Conservation (phyloP, 805 yeast genomes). For the Pichia ethanolica region DNA sequence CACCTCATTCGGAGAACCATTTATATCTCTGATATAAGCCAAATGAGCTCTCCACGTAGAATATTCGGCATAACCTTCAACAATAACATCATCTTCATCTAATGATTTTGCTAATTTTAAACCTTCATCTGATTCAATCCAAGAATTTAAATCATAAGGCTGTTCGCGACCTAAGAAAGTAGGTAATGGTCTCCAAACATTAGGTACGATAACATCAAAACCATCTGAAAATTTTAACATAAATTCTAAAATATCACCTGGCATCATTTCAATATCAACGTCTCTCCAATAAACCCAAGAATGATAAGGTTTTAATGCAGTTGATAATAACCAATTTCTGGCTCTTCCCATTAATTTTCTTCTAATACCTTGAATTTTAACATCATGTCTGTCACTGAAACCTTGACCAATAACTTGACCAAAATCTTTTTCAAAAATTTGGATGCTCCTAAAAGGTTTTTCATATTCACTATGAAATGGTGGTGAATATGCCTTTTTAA, state of each 20-base stretch:
- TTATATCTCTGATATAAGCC: conserved; percentile 58
- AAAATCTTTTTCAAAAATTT: conserved; percentile 74
- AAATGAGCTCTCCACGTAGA: conserved; percentile 82
- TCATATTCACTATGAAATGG: conserved; percentile 59
- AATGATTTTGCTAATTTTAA: conserved; percentile 54
- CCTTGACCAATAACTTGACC: conserved; percentile 85
- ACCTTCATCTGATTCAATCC: conserved; percentile 86
- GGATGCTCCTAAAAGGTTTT: conserved; percentile 69
- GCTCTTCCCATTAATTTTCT: conserved; percentile 84
- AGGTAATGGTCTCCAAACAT: conserved; percentile 97
- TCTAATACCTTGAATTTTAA: conserved; percentile 77
- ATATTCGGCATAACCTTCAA: conserved; percentile 81
- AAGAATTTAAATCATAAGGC: conserved; percentile 92
- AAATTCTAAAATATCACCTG: conserved; percentile 66
- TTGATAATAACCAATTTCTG: conserved; percentile 72
- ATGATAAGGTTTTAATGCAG: conserved; percentile 72
- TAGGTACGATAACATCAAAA: conserved; percentile 72
- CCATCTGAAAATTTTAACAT: conserved; percentile 53
- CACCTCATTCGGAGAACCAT: conserved; percentile 57
- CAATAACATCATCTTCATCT: conserved; percentile 78
- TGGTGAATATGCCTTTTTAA: conserved; percentile 51
- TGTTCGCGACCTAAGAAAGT: conserved; percentile 85
- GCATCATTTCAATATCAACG: conserved; percentile 77
- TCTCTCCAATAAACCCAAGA: conserved; percentile 93
- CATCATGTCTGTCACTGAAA: conserved; percentile 75